Conservation (phyloP, 2,329 filamentous ascomycete genomes). For the Aspergillus sp. region DNA sequence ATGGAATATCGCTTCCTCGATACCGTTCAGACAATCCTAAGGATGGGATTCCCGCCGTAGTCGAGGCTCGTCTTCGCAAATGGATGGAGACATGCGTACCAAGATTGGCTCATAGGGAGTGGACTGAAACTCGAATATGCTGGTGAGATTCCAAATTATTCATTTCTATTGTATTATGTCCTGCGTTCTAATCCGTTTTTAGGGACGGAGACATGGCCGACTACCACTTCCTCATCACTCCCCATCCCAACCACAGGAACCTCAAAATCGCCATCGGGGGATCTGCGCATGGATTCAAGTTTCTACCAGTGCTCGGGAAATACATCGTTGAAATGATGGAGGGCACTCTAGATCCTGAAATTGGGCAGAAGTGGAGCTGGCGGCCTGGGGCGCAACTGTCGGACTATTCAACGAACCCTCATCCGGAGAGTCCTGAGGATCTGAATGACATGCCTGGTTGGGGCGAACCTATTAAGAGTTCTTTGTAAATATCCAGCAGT, state of each 20-base stretch:
- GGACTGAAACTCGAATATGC: conserved; percentile 1
- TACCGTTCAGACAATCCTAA: conserved; percentile 4
- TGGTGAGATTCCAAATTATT: not conserved
- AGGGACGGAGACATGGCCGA: conserved; percentile 13
- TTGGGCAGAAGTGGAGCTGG: conserved; percentile 2
- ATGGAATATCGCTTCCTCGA: conserved; percentile 2
- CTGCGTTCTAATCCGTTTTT: not conserved
- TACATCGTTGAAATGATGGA: conserved; percentile 41
- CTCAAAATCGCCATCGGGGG: not conserved
- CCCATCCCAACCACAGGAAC: not conserved
- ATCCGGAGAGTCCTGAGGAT: not conserved
- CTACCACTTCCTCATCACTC: not conserved
- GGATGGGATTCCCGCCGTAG: not conserved
- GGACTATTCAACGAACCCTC: conserved; percentile 2
- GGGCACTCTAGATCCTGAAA: not conserved
- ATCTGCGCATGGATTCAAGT: conserved; percentile 60
- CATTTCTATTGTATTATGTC: not conserved
- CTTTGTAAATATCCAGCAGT: not conserved
- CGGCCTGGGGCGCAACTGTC: not conserved
- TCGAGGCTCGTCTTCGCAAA: conserved; percentile 1
- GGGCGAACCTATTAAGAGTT: not conserved
- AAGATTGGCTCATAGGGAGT: not conserved
- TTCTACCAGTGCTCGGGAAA: conserved; percentile 63
- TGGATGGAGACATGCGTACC: conserved; percentile 5
- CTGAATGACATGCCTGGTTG: conserved; percentile 2